These are phyloP conservation scores for Epichloe brachyelytri DNA, from an alignment of 2,329 filamentous ascomycete genomes.

Conservation along the genomic window DNA sequence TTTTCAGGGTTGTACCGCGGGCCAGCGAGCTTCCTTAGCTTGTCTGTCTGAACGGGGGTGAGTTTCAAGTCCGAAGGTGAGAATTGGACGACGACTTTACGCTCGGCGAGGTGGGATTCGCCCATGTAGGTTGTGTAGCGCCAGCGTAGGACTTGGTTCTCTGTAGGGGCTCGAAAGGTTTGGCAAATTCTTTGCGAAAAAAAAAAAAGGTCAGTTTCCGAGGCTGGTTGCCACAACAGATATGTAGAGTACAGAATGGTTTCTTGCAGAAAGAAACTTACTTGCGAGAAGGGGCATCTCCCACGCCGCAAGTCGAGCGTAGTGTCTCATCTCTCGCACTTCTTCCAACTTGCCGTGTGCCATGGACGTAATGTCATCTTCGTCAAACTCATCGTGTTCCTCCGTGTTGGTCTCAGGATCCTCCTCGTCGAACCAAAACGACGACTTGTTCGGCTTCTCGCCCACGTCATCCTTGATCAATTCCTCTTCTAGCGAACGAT, in stretches of 20 bases:
- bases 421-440: conserved; percentile 38
- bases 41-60: conserved; percentile 53
- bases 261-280: conserved; percentile 34
- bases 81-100: conserved; percentile 92
- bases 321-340: conserved; percentile 78
- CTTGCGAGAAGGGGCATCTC: conserved; percentile 85
- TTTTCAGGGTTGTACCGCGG: conserved; percentile 76
- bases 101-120: conserved; percentile 78
- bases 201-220: neutral
- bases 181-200: conserved; percentile 53
- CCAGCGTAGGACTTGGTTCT: conserved; percentile 68
- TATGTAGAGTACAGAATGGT: neutral
- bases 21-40: conserved; percentile 80
- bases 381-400: conserved; percentile 52
- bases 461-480: conserved; percentile 19
- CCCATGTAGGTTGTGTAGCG: conserved; percentile 96
- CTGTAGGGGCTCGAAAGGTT: conserved; percentile 64
- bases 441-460: conserved; percentile 21
- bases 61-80: conserved; percentile 60
- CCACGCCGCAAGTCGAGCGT: conserved; percentile 79
- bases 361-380: conserved; percentile 72
- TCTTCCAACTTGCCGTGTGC: conserved; percentile 81
- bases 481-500: conserved; percentile 19
- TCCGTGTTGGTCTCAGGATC: conserved; percentile 35
- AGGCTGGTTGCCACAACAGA: neutral